These are phyloP conservation scores for Amanita pallidorosea DNA, from an alignment of 768 basidiomycete genomes.

Conservation along the genomic window DNA sequence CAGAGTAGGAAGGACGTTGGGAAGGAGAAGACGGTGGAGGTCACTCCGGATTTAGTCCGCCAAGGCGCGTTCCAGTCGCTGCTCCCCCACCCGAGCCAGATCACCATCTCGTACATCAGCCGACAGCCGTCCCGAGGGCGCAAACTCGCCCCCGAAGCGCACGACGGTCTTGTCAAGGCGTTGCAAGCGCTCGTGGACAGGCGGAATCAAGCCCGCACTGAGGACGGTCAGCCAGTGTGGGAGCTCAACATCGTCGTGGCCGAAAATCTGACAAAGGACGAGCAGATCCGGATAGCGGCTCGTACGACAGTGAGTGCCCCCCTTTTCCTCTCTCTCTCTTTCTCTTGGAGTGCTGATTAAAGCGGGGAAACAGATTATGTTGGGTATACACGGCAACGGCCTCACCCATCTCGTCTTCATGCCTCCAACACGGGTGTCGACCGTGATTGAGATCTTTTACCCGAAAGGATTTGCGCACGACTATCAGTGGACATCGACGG, in stretches of 20 bases:
- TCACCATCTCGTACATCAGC: slow-evolving; percentile 66
- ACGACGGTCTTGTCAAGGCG: slow-evolving; percentile 39
- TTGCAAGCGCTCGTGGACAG: slow-evolving; percentile 38
- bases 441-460: slow-evolving; percentile 81
- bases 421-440: slow-evolving; percentile 62
- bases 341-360: not conserved
- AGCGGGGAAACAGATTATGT: slow-evolving; percentile 35
- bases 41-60: not conserved
- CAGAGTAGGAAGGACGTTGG: slow-evolving; percentile 5
- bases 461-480: slow-evolving; percentile 78
- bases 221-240: slow-evolving; percentile 27
- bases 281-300: slow-evolving; percentile 57
- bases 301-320: slow-evolving; percentile 54
- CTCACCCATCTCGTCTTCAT: slow-evolving; percentile 81
- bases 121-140: slow-evolving; percentile 45
- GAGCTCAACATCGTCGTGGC: slow-evolving; percentile 51
- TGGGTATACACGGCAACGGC: slow-evolving; percentile 75
- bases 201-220: slow-evolving; percentile 8
- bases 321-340: no score
- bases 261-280: slow-evolving; percentile 61
- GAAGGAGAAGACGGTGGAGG: not conserved
- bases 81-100: slow-evolving; percentile 31
- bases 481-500: slow-evolving; percentile 73
- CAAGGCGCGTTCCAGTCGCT: slow-evolving; percentile 13
- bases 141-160: slow-evolving; percentile 44